Percentiles rank a stretch among this genome's conserved stretches.
phyloP scores from a whole-genome alignment of 352 stramenopile species.

The Saprolegnia diclina region DNA sequence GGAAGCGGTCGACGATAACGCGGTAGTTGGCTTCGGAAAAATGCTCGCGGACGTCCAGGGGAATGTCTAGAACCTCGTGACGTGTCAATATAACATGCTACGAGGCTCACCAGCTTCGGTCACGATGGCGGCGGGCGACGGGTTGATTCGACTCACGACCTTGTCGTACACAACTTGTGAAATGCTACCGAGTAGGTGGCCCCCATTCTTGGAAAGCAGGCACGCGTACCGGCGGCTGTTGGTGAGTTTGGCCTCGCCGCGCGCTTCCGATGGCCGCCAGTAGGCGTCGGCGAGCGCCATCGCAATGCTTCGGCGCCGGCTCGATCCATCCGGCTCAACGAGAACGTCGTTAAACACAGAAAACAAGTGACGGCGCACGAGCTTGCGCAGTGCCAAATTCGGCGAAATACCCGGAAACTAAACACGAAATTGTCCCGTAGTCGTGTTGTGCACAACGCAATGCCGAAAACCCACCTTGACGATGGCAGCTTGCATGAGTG shows the following conservation, averaged over 20 bases:
- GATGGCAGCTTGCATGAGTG: slow-evolving; percentile 44
- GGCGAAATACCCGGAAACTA: slow-evolving; percentile 17
- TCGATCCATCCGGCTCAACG: not conserved
- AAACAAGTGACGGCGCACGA: slow-evolving; percentile 21
- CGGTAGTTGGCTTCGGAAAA: not conserved
- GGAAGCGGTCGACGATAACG: slow-evolving; percentile 19
- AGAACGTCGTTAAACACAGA: slow-evolving; percentile 5
- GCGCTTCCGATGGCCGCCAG: slow-evolving; percentile 14
- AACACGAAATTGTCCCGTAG: not conserved
- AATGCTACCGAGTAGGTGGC: not conserved
- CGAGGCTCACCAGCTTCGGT: too few relatives aligned
- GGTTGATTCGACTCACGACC: slow-evolving; percentile 13
- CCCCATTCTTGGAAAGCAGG: not conserved
- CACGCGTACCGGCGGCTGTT: not conserved
- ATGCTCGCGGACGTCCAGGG: not conserved
- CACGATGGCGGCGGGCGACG: not conserved
- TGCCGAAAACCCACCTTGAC: slow-evolving; percentile 15
- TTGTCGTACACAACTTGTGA: slow-evolving; percentile 15
- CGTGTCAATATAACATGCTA: too few relatives aligned
- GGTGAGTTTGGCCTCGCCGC: not conserved
- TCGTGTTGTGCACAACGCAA: not conserved
- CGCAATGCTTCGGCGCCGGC: slow-evolving; percentile 2
- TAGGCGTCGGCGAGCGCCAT: slow-evolving; percentile 3
- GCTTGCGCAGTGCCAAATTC: slow-evolving; percentile 12
- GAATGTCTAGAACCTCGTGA: not conserved